Conservation (phyloP, 1,139 yeast genomes). For the Pichia sp. region DNA sequence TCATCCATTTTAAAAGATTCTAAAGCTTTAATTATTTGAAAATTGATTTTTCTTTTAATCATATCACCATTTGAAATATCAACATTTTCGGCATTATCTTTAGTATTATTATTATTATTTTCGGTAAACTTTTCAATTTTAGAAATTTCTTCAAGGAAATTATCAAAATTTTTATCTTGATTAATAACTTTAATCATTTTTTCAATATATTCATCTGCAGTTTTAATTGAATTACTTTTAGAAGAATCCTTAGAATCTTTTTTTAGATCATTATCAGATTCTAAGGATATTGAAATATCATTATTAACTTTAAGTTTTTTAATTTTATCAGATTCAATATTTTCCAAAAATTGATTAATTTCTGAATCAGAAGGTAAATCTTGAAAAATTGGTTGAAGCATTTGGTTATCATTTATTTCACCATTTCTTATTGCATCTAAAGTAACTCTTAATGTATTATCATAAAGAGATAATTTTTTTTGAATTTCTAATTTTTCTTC, state of each 20-base stretch:
- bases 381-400: conserved; percentile 4
- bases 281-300: conserved; percentile 7
- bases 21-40: conserved; percentile 21
- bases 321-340: conserved; percentile 5
- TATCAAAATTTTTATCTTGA: conserved; percentile 22
- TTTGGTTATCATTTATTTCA: conserved; percentile 20
- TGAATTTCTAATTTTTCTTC: conserved; percentile 14
- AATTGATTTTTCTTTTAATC: conserved; percentile 17
- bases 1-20: conserved; percentile 21
- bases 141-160: conserved; percentile 19
- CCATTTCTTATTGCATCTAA: conserved; percentile 29
- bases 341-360: conserved; percentile 8
- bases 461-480: conserved; percentile 19
- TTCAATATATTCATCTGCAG: conserved; percentile 22
- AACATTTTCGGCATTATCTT: background rate
- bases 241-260: background rate
- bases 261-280: background rate
- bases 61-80: conserved; percentile 11
- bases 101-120: background rate
- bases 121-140: conserved; percentile 12
- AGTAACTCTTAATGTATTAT: conserved; percentile 27
- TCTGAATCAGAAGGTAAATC: conserved; percentile 6
- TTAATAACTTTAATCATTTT: conserved; percentile 22
- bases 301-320: conserved; percentile 8
- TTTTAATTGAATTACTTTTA: background rate